Percentiles rank a stretch among this genome's conserved stretches.
These are phyloP conservation scores for Citrullus mucosospermus DNA, from an alignment of 306 rosid genomes.

Conservation along the genomic window DNA sequence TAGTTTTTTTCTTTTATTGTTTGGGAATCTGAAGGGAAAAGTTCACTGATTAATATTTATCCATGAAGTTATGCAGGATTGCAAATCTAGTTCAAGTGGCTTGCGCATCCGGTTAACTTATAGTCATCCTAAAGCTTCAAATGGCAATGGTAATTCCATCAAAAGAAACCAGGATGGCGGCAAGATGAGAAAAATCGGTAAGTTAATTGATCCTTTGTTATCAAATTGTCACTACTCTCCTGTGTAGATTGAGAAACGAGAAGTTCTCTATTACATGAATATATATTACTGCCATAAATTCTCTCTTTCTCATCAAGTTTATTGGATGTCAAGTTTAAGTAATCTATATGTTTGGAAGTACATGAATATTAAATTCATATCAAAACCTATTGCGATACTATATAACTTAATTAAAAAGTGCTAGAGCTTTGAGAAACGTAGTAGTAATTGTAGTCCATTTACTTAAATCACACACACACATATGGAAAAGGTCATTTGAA, in stretches of 20 bases:
- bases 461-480: neutral
- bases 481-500: neutral
- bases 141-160: conserved; percentile 14
- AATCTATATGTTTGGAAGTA: neutral
- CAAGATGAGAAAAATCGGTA: conserved; percentile 73
- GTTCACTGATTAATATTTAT: neutral
- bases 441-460: neutral
- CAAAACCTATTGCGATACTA: neutral
- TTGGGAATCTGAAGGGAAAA: neutral
- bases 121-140: conserved; percentile 24
- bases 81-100: conserved; percentile 35
- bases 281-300: neutral
- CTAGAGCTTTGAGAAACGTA: neutral
- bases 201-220: conserved; percentile 9
- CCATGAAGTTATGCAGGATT: conserved; percentile 47
- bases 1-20: neutral
- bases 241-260: neutral
- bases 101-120: conserved; percentile 60
- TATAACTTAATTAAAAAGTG: neutral
- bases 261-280: neutral
- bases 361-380: neutral
- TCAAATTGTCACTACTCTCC: neutral
- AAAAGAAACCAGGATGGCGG: conserved; percentile 18
- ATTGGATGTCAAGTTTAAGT: neutral
- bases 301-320: neutral